Base-by-base conservation (phyloP, 345 rosid species). In the Pseudoturritis turrita region DNA sequence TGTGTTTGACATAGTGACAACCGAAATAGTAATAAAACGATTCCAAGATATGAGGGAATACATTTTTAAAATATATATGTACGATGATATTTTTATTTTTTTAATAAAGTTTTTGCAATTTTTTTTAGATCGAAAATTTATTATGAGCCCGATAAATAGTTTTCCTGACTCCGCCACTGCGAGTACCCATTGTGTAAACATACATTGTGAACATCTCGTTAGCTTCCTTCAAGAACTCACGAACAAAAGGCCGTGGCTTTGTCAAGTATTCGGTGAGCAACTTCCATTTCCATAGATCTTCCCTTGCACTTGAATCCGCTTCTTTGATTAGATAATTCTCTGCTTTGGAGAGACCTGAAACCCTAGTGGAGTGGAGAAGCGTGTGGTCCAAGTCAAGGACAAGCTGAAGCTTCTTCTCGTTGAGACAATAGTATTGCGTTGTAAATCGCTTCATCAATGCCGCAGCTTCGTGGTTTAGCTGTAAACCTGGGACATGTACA, bases 101-200 rank as follows among this genome's bases (percentile, higher is more conserved):
- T n/a, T n/a, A n/a, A n/a, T n/a, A n/a, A n/a, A n/a, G n/a, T n/a
- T n/a, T n/a, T n/a, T n/a, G n/a, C n/a, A n/a, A n/a, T n/a, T n/a
- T n/a, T n/a, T n/a, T n/a, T n/a, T n/a, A n/a, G n/a, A n/a, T n/a
- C n/a, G n/a, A n/a, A n/a, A n/a, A n/a, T n/a, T n/a, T n/a, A n/a
- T n/a, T n/a, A n/a, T n/a, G n/a, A n/a, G n/a, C n/a, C n/a, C n/a
- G n/a, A n/a, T n/a, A n/a, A n/a, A n/a, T n/a, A n/a, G n/a, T n/a
- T n/a, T n/a, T n/a, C n/a, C n/a, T n/a, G n/a, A n/a, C n/a, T n/a
- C n/a, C n/a, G n/a, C n/a, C n/a, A 0, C n/a, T 4, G n/a, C 45
- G 36, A 11, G 0, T 52, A 15, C 69, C 76, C 62, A 29, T 72
- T 15, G 76, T 72, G 46, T 62, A 72, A 29, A 45, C 62, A 41